Conservation (phyloP, 1,139 yeast species). For the Zygosaccharomyces sapae region DNA sequence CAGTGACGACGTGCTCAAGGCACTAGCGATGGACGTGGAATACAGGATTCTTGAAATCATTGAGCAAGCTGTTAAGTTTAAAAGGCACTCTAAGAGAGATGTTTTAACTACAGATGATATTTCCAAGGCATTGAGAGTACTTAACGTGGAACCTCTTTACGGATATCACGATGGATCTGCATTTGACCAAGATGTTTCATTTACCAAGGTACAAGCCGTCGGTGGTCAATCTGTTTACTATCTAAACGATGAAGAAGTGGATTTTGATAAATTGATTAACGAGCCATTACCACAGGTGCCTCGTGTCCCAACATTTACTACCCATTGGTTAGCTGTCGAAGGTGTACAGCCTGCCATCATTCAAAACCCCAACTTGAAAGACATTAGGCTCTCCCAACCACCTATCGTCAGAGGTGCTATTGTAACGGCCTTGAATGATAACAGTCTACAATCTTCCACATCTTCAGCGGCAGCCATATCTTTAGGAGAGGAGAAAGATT, state of each 20-base stretch:
- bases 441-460: constrained; percentile 33
- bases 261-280: constrained; percentile 87
- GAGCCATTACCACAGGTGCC: constrained; percentile 96
- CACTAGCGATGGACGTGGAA: constrained; percentile 97
- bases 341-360: constrained; percentile 98
- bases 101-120: constrained; percentile 78
- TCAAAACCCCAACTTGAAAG: constrained; percentile 86
- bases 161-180: constrained; percentile 50
- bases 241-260: constrained; percentile 85
- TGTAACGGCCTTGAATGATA: constrained; percentile 43
- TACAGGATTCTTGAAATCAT: constrained; percentile 92
- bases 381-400: constrained; percentile 59
- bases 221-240: constrained; percentile 77
- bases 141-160: constrained; percentile 84
- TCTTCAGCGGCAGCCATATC: constrained; percentile 19
- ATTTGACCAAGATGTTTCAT: constrained; percentile 37
- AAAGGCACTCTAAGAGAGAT: constrained; percentile 89
- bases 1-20: constrained; percentile 90
- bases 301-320: constrained; percentile 83
- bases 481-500: constrained; percentile 21
- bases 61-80: constrained; percentile 92
- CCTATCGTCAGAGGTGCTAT: constrained; percentile 70
- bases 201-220: constrained; percentile 35
- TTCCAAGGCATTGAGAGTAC: constrained; percentile 71
- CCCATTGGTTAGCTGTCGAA: constrained; percentile 98